phyloP scores from a whole-genome alignment of 345 rosid genomes.

The Gossypium bickii region DNA sequence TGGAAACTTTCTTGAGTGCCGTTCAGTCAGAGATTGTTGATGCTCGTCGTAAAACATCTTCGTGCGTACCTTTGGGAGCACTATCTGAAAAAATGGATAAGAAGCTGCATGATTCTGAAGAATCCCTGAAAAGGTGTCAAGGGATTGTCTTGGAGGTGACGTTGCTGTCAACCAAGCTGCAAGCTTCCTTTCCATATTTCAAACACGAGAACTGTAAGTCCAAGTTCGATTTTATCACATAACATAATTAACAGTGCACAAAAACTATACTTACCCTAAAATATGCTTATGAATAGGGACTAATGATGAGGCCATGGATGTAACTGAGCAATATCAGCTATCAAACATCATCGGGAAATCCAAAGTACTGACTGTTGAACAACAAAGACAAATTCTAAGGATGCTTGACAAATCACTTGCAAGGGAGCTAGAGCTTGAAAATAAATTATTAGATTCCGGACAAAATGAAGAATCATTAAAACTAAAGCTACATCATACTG shows the following conservation, averaged over 20 bases:
- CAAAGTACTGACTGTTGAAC: conserved; percentile 44
- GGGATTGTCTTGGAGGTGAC: conserved; percentile 61
- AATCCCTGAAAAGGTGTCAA: conserved; percentile 55
- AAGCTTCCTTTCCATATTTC: conserved; percentile 47
- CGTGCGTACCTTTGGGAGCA: conserved; percentile 46
- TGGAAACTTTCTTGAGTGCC: conserved; percentile 58
- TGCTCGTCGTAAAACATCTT: conserved; percentile 55
- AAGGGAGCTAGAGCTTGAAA: conserved; percentile 76
- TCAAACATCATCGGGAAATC: conserved; percentile 32
- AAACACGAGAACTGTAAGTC: conserved; percentile 58
- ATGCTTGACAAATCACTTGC: conserved; percentile 76
- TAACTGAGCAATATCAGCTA: conserved; percentile 36
- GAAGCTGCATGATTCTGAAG: conserved; percentile 52
- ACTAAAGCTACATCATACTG: conserved; percentile 69
- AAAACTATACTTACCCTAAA: neutral
- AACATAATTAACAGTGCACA: neutral
- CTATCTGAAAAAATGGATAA: conserved; percentile 37
- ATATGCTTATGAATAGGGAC: conserved; percentile 45
- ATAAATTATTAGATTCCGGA: conserved; percentile 48
- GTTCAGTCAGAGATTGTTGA: conserved; percentile 61
- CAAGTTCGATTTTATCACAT: neutral
- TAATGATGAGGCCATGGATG: conserved; percentile 30
- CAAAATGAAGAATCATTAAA: conserved; percentile 76
- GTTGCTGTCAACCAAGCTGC: conserved; percentile 59
- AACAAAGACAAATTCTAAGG: conserved; percentile 54